Conservation (phyloP, 306 rosid genomes). For the Clitoria ternatea region DNA sequence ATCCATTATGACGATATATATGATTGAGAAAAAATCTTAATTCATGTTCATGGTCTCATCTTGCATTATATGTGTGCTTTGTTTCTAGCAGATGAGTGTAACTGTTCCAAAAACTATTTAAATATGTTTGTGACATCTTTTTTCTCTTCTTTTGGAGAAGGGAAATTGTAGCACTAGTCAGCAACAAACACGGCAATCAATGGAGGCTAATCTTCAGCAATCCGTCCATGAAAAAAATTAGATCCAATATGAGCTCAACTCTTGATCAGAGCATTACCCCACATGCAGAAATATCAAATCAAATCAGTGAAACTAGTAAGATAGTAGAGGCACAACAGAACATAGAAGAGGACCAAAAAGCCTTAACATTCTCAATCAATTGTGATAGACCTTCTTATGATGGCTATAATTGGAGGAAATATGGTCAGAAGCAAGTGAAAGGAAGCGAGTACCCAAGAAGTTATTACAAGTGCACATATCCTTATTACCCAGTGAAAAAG, state of each 20-base stretch:
- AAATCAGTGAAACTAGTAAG: constrained; percentile 37
- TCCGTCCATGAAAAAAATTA: constrained; percentile 42
- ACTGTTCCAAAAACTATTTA: neutral
- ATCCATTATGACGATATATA: too few relatives aligned
- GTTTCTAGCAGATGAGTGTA: neutral
- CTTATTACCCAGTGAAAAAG: constrained; percentile 90
- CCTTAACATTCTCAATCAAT: constrained; percentile 37
- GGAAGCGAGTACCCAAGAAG: constrained; percentile 96
- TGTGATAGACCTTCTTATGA: constrained; percentile 80
- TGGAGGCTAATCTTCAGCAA: constrained; percentile 38
- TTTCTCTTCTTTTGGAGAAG: constrained; percentile 37
- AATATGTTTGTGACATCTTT: neutral
- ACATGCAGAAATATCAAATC: constrained; percentile 37
- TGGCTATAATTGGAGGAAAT: constrained; percentile 97
- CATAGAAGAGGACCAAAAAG: constrained; percentile 55
- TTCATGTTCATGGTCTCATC: too few relatives aligned
- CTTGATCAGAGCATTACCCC: constrained; percentile 37
- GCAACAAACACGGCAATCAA: constrained; percentile 39
- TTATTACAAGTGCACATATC: constrained; percentile 92
- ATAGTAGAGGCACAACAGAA: constrained; percentile 33
- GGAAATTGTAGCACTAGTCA: constrained; percentile 55
- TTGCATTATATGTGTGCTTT: too few relatives aligned
- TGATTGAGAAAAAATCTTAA: too few relatives aligned
- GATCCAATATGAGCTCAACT: constrained; percentile 34
- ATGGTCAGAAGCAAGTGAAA: constrained; percentile 97